These are phyloP conservation scores for Dryas integrifolia DNA, from an alignment of 331 rosid genomes.

Conservation along the genomic window DNA sequence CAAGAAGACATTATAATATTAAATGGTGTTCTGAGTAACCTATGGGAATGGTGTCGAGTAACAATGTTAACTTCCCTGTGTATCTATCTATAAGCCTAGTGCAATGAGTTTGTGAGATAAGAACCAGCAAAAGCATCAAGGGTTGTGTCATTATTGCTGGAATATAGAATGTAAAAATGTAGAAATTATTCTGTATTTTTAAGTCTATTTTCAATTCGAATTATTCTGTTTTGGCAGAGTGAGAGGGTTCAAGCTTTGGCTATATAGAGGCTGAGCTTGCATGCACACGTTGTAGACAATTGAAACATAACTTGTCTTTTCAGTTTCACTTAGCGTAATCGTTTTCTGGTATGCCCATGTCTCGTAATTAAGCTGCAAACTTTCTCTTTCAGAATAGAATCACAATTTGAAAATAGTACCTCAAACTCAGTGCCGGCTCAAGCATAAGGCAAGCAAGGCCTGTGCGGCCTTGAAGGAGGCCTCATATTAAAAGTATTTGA, in stretches of 20 bases:
- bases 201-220: neutral
- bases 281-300: no score
- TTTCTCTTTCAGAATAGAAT: no score
- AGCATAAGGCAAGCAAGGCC: no score
- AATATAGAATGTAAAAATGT: conserved; percentile 15
- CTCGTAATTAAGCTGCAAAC: no score
- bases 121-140: neutral
- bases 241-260: neutral
- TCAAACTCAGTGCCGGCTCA: no score
- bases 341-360: no score
- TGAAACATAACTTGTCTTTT: neutral
- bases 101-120: conserved; percentile 3
- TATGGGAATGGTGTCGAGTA: conserved; percentile 10
- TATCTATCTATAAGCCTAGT: conserved; percentile 14
- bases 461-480: no score
- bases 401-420: no score
- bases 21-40: conserved; percentile 29
- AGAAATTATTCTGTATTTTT: conserved; percentile 19
- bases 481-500: no score
- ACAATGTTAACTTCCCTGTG: conserved; percentile 15
- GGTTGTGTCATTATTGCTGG: neutral
- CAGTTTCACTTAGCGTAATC: neutral
- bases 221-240: neutral
- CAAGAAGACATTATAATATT: conserved; percentile 15
- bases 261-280: no score